Base-by-base conservation (phyloP, 2,329 filamentous ascomycete genomes). In the Myrmaecium sp. region DNA sequence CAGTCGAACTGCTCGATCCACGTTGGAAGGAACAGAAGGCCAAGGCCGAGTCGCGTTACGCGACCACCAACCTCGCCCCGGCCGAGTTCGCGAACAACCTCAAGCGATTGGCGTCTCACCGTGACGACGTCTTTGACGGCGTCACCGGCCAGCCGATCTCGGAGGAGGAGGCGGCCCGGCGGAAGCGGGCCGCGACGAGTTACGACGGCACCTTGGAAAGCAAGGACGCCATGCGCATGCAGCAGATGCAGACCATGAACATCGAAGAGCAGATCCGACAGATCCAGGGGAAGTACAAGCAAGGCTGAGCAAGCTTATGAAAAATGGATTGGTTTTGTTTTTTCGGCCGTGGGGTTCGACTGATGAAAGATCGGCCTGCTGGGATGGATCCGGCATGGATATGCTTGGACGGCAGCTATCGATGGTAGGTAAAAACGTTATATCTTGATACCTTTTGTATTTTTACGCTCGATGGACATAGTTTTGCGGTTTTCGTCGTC, bases 11-110 rank as follows among this genome's bases (percentile, higher is more conserved):
- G 24, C 67, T 94, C 32, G 86, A 95, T 47, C 86, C 86, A 1
- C 70, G 78, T 32, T 95, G 86, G 84, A 92, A 92, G 49, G 84
- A 94, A 47, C 84, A 95, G 49, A 82, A 83, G 39, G 78, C 80
- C 31, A 92, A 92, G 49, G 73, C 80, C 10, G 82, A 93, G 23
- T 72, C 78, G 8, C 75, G 86, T 34, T 81, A 77, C 36, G 70
- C 80, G 2, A 84, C 79, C 0, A 91, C 83, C 6, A 94, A 92
- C 41, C 57, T 93, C 6, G 80, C 77, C 1, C 86, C 81, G 3
- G 70, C 67, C 17, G 86, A 95, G 40, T 82, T 92, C 23, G 84
- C 83, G 27, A 84, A 82, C 49, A 94, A 95, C 47, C 66, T 95
- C 35, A 95, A 95, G 60, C 75, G 86, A n/a, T 63, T 95, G 27